A percentile compares a stretch with the other conserved stretches of the same genome.
These are phyloP conservation scores for Opeltia flavorubescens DNA, from an alignment of 495 filamentous ascomycete species.

Conservation along the genomic window DNA sequence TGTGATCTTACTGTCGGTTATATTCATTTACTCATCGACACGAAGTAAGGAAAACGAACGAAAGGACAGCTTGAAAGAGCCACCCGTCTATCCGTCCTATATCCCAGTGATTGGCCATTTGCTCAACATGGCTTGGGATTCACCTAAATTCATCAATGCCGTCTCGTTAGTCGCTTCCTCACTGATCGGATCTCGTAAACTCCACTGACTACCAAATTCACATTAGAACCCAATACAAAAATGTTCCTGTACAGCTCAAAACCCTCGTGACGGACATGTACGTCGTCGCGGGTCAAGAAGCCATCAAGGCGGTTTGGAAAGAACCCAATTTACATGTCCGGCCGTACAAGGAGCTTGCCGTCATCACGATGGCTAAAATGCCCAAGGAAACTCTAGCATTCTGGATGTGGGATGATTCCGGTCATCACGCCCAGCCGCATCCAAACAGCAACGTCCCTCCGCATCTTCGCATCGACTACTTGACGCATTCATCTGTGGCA, in stretches of 20 bases:
- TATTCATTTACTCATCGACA: background rate
- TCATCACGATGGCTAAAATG: background rate
- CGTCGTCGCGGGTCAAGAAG: background rate
- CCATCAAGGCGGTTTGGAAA: background rate
- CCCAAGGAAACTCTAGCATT: conserved; percentile 1
- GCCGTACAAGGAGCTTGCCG: background rate
- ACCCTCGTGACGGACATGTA: too few species aligned
- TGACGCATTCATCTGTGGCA: conserved; percentile 8
- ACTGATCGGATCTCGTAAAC: background rate
- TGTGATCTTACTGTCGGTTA: background rate
- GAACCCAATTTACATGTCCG: background rate
- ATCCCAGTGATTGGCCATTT: conserved; percentile 13
- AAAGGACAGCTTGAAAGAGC: conserved; percentile 1
- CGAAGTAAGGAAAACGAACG: background rate
- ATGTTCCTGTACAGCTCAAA: background rate
- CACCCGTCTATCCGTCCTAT: conserved; percentile 12
- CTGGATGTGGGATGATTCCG: conserved; percentile 10
- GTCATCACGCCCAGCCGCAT: background rate
- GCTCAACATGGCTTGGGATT: conserved; percentile 9
- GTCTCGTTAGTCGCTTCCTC: background rate
- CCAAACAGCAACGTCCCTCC: conserved; percentile 2
- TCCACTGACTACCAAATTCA: background rate
- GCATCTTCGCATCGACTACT: conserved; percentile 12
- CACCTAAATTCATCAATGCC: background rate
- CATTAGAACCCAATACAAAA: background rate